phyloP scores from a whole-genome alignment of 2,329 filamentous ascomycete species.

The Penicillium sp. region DNA sequence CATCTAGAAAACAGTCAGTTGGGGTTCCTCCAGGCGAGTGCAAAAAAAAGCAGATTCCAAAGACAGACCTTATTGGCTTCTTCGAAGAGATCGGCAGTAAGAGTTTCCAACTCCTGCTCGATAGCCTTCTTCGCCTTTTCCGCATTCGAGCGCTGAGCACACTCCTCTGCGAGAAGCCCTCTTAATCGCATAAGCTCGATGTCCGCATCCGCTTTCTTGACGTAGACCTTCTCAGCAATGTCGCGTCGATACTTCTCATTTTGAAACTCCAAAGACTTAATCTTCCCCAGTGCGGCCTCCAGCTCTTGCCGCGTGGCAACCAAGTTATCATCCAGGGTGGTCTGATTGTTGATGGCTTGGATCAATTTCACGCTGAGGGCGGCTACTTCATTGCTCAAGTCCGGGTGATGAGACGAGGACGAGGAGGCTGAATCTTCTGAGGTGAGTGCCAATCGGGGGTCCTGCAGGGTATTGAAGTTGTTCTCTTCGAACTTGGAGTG shows the following conservation, averaged over 20 bases:
- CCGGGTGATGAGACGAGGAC: slow-evolving; percentile 54
- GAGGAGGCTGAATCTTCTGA: slow-evolving; percentile 40
- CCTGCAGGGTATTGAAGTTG: slow-evolving; percentile 51
- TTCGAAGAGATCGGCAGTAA: slow-evolving; percentile 93
- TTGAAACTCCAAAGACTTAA: slow-evolving; percentile 69
- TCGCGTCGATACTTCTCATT: slow-evolving; percentile 70
- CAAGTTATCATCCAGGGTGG: slow-evolving; percentile 83
- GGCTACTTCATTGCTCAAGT: slow-evolving; percentile 75
- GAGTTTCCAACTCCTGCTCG: slow-evolving; percentile 84
- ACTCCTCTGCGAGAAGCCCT: slow-evolving; percentile 65
- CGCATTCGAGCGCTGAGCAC: slow-evolving; percentile 61
- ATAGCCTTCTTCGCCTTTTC: slow-evolving; percentile 85
- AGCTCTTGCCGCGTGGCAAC: slow-evolving; percentile 81
- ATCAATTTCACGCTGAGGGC: slow-evolving; percentile 93
- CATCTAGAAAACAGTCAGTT: slow-evolving; percentile 60
- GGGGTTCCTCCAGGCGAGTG: neutral
- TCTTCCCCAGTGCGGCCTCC: slow-evolving; percentile 68
- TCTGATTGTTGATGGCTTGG: slow-evolving; percentile 96
- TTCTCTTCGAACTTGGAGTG: slow-evolving; percentile 36
- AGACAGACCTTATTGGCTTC: slow-evolving; percentile 79
- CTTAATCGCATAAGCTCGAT: slow-evolving; percentile 65
- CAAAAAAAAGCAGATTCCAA: neutral
- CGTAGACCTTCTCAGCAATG: slow-evolving; percentile 72
- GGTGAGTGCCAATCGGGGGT: slow-evolving; percentile 43
- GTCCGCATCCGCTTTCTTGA: slow-evolving; percentile 74